These are phyloP conservation scores for Leishmania lainsoni DNA, from an alignment of 208 protist genomes.

Conservation along the genomic window DNA sequence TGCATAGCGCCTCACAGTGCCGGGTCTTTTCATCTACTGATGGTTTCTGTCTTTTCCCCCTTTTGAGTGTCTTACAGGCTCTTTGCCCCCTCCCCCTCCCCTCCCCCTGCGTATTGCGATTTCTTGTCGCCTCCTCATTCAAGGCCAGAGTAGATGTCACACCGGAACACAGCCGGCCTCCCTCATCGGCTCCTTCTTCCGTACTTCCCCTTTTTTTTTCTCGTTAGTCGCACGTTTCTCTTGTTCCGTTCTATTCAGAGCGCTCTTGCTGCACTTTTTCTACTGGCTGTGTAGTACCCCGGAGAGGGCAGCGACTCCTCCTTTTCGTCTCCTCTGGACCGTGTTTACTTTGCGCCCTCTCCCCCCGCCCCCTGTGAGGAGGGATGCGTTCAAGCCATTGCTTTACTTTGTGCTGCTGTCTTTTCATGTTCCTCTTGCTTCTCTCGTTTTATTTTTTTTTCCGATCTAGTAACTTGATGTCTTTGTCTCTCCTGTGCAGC, in stretches of 20 bases:
- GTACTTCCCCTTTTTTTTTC: neutral
- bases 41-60: neutral
- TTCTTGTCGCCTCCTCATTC: neutral
- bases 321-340: neutral
- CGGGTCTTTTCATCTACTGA: neutral
- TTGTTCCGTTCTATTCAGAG: neutral
- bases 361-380: neutral
- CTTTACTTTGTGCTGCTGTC: neutral
- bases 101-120: neutral
- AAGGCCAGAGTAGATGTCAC: neutral
- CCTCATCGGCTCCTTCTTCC: neutral
- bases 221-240: neutral
- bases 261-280: neutral
- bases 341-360: neutral
- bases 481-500: neutral
- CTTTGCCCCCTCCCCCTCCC: too few relatives aligned
- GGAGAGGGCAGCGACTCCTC: neutral
- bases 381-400: neutral
- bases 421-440: neutral
- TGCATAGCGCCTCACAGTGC: neutral
- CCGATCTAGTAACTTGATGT: neutral
- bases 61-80: neutral
- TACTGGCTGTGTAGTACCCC: neutral
- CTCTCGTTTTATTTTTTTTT: neutral
- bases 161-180: neutral